Base-by-base conservation (phyloP, 1,284 basidiomycete species). In the Grifola frondosa region DNA sequence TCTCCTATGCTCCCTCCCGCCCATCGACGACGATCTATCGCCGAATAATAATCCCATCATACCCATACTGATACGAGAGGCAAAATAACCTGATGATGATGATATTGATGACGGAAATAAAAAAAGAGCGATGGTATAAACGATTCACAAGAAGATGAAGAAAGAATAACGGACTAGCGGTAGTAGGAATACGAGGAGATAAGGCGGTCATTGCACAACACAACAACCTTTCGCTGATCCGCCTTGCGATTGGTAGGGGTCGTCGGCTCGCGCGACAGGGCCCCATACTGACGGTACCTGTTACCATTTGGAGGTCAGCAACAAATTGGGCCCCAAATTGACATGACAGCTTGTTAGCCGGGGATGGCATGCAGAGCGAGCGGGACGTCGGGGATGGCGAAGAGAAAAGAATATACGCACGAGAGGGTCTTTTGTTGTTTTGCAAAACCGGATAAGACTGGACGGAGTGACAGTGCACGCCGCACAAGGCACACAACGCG, bases 201-300 rank as follows among this genome's bases (percentile, higher is more conserved):
- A 31, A 48, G 49, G 30, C 41, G 50, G 41, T 66, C 61, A 66
- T 57, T 64, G 62, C 56, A 85, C 64, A 46, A 73, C 61, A 61
- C 83, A 85, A 55, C 74, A 77, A 66, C 84, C 85, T 44, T 57
- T 58, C 39, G 49, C 84, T 39, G 80, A 78, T 54, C 75, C 68
- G 19, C 76, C 71, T 56, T 78, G 84, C 46, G 87, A 86, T 48
- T 87, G 88, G 65, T 92, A 95, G 38, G 92, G 92, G 63, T 95
- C 91, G 64, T 94, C 89, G 52, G 53, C 79, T 78, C 70, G 91
- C 93, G 61, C 79, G 80, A 93, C 80, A 17, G 88, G 86, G n/a
- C 94, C 95, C 95, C 95, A 97, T 34, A 96, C 86, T 33, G 86
- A 91, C 6, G 92, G 91, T 36, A 92, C 80, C 88, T 91, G 62